Conservation (phyloP, 1,284 basidiomycete genomes). For the Irpex sp. region DNA sequence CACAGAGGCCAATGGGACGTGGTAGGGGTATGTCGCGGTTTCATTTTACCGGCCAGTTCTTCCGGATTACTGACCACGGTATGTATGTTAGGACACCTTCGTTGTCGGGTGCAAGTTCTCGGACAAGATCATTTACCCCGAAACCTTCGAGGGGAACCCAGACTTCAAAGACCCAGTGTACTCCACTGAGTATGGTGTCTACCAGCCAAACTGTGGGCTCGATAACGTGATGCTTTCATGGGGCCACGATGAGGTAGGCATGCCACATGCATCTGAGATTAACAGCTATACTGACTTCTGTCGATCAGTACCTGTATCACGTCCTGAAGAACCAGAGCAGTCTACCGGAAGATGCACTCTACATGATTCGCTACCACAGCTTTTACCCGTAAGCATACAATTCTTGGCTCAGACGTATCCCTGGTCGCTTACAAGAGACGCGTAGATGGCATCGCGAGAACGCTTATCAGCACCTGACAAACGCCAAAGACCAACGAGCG, state of each 20-base stretch:
- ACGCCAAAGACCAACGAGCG: constrained; percentile 58
- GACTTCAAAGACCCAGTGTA: constrained; percentile 71
- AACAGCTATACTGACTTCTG: background rate
- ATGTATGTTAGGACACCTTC: constrained; percentile 67
- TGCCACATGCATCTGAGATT: constrained; percentile 9
- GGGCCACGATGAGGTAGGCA: constrained; percentile 81
- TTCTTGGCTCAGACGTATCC: background rate
- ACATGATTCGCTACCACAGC: constrained; percentile 93
- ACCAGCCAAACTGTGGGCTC: constrained; percentile 80
- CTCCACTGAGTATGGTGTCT: constrained; percentile 82
- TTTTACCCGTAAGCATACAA: constrained; percentile 72
- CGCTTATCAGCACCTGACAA: constrained; percentile 78
- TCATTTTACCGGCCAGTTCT: background rate
- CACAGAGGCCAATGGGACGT: constrained; percentile 86
- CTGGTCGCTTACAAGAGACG: background rate
- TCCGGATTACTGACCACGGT: background rate
- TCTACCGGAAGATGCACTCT: constrained; percentile 80
- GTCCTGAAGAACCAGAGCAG: constrained; percentile 74
- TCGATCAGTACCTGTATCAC: constrained; percentile 66
- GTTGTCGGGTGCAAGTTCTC: constrained; percentile 86
- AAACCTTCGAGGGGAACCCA: constrained; percentile 81
- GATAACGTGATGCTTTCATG: constrained; percentile 90
- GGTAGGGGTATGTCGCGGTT: constrained; percentile 59
- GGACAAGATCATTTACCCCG: constrained; percentile 82
- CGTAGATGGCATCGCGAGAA: constrained; percentile 80